Evolutionary conservation across 2,329 filamentous ascomycete species (phyloP).

Genomic region (Exophiala bonariae): DNA sequence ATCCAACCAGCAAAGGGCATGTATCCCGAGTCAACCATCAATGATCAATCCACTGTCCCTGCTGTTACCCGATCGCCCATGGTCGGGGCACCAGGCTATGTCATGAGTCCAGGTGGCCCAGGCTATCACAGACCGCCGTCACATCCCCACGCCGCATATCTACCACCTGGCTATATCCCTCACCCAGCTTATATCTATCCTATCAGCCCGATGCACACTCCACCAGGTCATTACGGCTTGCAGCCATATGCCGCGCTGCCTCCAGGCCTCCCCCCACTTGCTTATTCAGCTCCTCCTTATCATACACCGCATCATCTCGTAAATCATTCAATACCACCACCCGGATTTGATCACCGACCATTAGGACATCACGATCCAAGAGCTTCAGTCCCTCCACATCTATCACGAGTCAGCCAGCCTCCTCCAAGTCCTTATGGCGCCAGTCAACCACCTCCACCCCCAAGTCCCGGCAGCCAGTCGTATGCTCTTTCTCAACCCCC

Average conservation of each 20-base stretch:
- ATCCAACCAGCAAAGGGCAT: constrained; percentile 90
- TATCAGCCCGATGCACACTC: constrained; percentile 45
- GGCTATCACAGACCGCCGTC: constrained; percentile 51
- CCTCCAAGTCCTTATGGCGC: constrained; percentile 20
- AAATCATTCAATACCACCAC: constrained; percentile 25
- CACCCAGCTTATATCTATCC: constrained; percentile 42
- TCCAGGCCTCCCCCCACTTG: constrained; percentile 20
- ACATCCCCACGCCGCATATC: constrained; percentile 40
- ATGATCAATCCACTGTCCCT: constrained; percentile 77
- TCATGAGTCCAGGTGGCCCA: constrained; percentile 53
- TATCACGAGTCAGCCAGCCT: constrained; percentile 31
- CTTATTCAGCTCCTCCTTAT: constrained; percentile 16
- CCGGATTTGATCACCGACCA: constrained; percentile 27
- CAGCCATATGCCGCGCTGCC: constrained; percentile 21
- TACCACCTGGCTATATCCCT: constrained; percentile 32
- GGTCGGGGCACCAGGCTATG: constrained; percentile 55
- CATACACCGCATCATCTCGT: constrained; percentile 17
- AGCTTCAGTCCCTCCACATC: constrained; percentile 37
- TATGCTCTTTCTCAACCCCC: constrained; percentile 15
- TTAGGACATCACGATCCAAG: constrained; percentile 30
- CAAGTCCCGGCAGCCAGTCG: neutral
- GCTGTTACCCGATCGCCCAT: constrained; percentile 75
- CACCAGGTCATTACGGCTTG: constrained; percentile 34
- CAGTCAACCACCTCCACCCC: constrained; percentile 37
- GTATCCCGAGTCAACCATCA: constrained; percentile 94